phyloP scores from a whole-genome alignment of 2,329 filamentous ascomycete species.

The Macrophomina phaseolina region DNA sequence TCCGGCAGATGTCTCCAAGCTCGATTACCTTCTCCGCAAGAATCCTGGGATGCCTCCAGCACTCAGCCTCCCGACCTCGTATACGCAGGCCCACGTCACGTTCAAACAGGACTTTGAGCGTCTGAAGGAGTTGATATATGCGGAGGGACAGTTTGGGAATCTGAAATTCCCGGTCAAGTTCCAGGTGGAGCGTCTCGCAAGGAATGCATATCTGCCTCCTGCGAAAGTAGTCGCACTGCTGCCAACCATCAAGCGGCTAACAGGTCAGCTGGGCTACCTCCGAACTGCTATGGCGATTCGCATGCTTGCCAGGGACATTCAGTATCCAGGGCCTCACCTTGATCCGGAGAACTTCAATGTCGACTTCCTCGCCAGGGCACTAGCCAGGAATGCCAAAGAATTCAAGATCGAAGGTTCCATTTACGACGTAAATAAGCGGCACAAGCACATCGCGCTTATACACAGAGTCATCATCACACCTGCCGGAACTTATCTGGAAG shows the following conservation, averaged over 20 bases:
- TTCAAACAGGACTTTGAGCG: constrained; percentile 27
- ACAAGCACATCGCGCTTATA: constrained; percentile 40
- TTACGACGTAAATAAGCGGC: constrained; percentile 40
- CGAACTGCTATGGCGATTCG: constrained; percentile 56
- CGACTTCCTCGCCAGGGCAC: constrained; percentile 30
- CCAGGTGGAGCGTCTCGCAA: constrained; percentile 67
- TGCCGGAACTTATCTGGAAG: constrained; percentile 48
- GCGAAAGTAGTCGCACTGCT: constrained; percentile 56
- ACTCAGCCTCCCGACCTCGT: background rate
- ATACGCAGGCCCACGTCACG: constrained; percentile 14
- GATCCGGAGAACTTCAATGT: constrained; percentile 52
- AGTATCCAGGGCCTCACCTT: constrained; percentile 59
- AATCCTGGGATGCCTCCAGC: constrained; percentile 39
- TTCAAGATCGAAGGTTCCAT: constrained; percentile 47
- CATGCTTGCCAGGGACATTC: constrained; percentile 58
- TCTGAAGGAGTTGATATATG: constrained; percentile 18
- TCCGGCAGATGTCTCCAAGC: constrained; percentile 32
- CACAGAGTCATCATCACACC: constrained; percentile 48
- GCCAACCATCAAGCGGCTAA: constrained; percentile 47
- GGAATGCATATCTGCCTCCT: constrained; percentile 59
- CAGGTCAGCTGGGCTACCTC: constrained; percentile 33
- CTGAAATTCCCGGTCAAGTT: constrained; percentile 64
- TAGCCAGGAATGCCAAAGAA: constrained; percentile 8
- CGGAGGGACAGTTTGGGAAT: constrained; percentile 25
- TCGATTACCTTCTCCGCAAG: constrained; percentile 33